Percentiles rank a stretch among this genome's conserved stretches.
Conservation (phyloP, 1,284 basidiomycete genomes). For the Irpex rosettiformis region DNA sequence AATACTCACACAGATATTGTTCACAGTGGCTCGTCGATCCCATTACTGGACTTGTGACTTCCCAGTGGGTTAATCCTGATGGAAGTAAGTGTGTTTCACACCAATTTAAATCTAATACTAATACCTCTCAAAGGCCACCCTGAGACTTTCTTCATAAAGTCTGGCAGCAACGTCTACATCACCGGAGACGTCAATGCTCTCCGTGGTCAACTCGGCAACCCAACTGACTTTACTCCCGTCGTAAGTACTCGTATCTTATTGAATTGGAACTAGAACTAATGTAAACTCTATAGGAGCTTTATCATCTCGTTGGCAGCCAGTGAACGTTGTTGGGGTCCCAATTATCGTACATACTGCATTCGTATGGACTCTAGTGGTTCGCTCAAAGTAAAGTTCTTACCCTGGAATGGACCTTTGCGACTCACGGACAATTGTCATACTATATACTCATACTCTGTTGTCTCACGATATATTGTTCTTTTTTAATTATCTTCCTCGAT, state of each 20-base stretch:
- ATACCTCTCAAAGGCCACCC: neutral
- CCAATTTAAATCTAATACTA: neutral
- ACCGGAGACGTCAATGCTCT: conserved; percentile 14
- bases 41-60: conserved; percentile 13
- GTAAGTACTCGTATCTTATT: neutral
- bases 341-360: too few species aligned
- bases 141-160: conserved; percentile 7
- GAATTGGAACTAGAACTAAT: neutral
- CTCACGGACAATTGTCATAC: too few species aligned
- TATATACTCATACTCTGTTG: too few species aligned
- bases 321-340: too few species aligned
- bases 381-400: too few species aligned
- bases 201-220: conserved; percentile 10
- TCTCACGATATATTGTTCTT: too few species aligned
- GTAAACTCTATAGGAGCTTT: neutral
- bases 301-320: neutral
- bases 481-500: too few species aligned
- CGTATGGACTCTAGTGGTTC: too few species aligned
- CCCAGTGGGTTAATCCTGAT: conserved; percentile 18
- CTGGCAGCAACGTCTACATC: conserved; percentile 12
- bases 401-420: too few species aligned
- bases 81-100: conserved; percentile 13
- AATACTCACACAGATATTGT: neutral
- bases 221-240: neutral
- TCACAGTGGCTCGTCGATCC: conserved; percentile 12